Evolutionary conservation across 139 green algal species (phyloP).

Genomic region (Picocystis salinarum): DNA sequence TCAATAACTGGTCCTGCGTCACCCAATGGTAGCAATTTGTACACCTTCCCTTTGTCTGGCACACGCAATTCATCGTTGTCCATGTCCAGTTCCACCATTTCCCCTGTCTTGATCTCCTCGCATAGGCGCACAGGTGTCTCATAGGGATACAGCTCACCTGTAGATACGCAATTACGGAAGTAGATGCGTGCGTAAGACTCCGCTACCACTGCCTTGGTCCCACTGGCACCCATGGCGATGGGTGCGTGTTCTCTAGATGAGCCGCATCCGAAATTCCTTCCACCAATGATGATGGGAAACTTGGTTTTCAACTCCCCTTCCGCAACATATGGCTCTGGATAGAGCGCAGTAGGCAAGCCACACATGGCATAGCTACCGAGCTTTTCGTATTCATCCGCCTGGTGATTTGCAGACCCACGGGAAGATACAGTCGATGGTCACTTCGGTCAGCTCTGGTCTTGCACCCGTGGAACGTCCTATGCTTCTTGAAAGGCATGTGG

Average conservation of each 20-base stretch:
- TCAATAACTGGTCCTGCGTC: constrained; percentile 84
- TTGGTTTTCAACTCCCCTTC: constrained; percentile 74
- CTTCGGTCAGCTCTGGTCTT: background rate
- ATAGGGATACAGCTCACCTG: constrained; percentile 74
- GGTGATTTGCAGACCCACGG: too few species aligned
- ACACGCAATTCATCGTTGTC: constrained; percentile 58
- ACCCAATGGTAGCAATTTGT: constrained; percentile 52
- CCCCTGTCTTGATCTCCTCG: constrained; percentile 54
- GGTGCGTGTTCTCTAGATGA: constrained; percentile 81
- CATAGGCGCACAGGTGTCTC: constrained; percentile 60
- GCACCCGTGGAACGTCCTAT: constrained; percentile 73
- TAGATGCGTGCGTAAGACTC: constrained; percentile 90
- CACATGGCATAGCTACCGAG: constrained; percentile 78
- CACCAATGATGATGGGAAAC: constrained; percentile 77
- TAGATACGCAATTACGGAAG: constrained; percentile 90
- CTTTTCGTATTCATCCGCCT: constrained; percentile 94
- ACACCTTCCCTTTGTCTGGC: constrained; percentile 55
- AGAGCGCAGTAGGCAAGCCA: constrained; percentile 60
- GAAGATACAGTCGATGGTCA: background rate
- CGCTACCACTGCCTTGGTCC: constrained; percentile 49
- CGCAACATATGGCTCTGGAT: constrained; percentile 35
- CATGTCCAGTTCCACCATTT: constrained; percentile 72
- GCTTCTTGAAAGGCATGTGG: background rate
- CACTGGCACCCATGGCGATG: constrained; percentile 64
- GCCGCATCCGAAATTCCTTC: constrained; percentile 85